Conservation (phyloP, 2,329 filamentous ascomycete genomes). For the Huntiella decipiens region DNA sequence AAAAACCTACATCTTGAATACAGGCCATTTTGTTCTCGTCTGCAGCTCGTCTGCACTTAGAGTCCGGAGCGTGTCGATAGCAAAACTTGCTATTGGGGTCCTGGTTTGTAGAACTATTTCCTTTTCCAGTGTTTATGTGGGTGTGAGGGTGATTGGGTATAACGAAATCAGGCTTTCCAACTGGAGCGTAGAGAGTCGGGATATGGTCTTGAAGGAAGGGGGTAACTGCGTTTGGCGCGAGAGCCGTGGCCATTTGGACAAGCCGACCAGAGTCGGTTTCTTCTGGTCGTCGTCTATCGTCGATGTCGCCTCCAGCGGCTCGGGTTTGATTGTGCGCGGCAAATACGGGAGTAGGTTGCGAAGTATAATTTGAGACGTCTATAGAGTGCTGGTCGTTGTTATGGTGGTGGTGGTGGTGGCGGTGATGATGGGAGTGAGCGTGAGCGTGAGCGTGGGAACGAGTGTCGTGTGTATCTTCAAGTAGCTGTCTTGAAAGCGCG, state of each 20-base stretch:
- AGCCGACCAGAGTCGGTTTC: constrained; percentile 20
- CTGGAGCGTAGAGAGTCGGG: constrained; percentile 67
- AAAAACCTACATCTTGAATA: constrained; percentile 54
- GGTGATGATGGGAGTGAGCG: background rate
- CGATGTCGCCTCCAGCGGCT: constrained; percentile 1
- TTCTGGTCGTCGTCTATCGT: constrained; percentile 7
- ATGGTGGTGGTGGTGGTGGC: background rate
- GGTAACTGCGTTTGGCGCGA: constrained; percentile 60
- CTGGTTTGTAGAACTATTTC: background rate
- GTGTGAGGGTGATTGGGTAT: background rate
- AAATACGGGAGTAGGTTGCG: background rate
- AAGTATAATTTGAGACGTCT: background rate
- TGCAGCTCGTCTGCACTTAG: constrained; percentile 79
- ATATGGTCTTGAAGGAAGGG: constrained; percentile 87
- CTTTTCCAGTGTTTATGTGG: background rate
- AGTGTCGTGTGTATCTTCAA: background rate
- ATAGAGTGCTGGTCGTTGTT: background rate
- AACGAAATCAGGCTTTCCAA: constrained; percentile 34
- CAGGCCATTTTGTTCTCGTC: constrained; percentile 94
- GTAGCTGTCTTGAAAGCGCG: constrained; percentile 2
- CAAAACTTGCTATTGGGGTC: constrained; percentile 77
- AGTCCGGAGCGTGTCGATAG: constrained; percentile 84
- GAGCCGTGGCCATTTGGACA: constrained; percentile 40
- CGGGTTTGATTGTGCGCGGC: background rate
- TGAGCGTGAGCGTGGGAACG: background rate